phyloP scores from a whole-genome alignment of 2,329 filamentous ascomycete genomes.

The Lecanicillium sp. region DNA sequence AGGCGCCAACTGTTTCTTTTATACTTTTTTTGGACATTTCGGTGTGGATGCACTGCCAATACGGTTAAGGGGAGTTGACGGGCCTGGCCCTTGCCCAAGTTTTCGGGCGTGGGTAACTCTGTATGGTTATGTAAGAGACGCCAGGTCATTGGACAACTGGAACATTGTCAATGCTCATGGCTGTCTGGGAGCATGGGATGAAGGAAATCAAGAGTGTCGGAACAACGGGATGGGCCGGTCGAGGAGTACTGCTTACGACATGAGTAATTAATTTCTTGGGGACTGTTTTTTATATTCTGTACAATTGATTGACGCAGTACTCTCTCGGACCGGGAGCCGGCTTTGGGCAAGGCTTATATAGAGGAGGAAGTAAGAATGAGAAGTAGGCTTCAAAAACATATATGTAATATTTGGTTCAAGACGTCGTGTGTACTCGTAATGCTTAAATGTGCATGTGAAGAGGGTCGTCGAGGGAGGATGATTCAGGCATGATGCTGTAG shows the following conservation, averaged over 20 bases:
- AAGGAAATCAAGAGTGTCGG: not conserved
- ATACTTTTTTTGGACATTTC: conserved; percentile 6
- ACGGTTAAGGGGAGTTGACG: conserved; percentile 3
- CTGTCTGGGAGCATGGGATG: not conserved
- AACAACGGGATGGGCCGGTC: not conserved
- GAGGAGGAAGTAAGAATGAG: not conserved
- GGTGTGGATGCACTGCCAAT: not conserved
- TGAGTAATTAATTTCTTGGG: conserved; percentile 8
- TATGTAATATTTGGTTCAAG: too few relatives aligned
- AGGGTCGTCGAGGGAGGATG: too few relatives aligned
- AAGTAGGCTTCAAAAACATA: too few relatives aligned
- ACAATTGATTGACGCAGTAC: conserved; percentile 9
- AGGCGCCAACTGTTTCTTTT: too few relatives aligned
- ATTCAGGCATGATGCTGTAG: too few relatives aligned
- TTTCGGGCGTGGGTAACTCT: conserved; percentile 4
- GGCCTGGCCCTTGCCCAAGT: conserved; percentile 3
- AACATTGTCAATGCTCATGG: too few relatives aligned
- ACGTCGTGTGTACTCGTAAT: too few relatives aligned
- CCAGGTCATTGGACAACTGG: too few relatives aligned
- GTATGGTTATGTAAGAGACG: conserved; percentile 3
- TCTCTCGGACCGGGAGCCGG: not conserved
- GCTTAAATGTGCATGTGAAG: too few relatives aligned
- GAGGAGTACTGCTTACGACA: conserved; percentile 5
- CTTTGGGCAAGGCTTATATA: not conserved
- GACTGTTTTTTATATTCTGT: conserved; percentile 7